phyloP scores from a whole-genome alignment of 2,329 filamentous ascomycete genomes.

The Colletotrichum eremochloae region DNA sequence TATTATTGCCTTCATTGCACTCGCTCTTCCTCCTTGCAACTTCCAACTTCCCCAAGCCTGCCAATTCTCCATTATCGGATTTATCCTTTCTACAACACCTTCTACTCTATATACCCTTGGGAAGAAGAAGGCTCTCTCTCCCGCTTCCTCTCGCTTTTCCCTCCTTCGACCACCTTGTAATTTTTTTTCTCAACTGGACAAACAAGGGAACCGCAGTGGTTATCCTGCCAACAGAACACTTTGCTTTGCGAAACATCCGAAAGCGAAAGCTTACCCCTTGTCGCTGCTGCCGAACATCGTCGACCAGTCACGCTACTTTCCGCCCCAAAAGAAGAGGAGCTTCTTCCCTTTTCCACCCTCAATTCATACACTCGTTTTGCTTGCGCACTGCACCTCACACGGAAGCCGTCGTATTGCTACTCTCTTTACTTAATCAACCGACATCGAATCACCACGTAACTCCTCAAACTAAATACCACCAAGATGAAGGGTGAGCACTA shows the following conservation, averaged over 20 bases:
- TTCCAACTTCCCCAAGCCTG: slow-evolving; percentile 19
- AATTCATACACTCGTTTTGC: slow-evolving; percentile 40
- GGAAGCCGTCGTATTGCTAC: slow-evolving; percentile 19
- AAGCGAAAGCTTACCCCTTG: slow-evolving; percentile 8
- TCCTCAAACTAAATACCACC: slow-evolving; percentile 24
- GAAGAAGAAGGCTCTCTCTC: slow-evolving; percentile 15
- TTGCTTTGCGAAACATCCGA: background rate
- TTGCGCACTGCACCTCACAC: slow-evolving; percentile 24
- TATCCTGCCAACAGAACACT: too few relatives aligned
- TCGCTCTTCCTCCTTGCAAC: slow-evolving; percentile 33
- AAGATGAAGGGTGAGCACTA: slow-evolving; percentile 40
- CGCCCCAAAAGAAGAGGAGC: background rate
- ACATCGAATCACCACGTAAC: slow-evolving; percentile 1
- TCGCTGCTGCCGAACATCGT: background rate
- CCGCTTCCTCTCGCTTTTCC: slow-evolving; percentile 4
- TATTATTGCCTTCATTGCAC: slow-evolving; percentile 26
- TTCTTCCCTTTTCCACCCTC: slow-evolving; percentile 19
- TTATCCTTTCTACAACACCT: slow-evolving; percentile 7
- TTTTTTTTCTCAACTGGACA: background rate
- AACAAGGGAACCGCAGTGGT: too few relatives aligned
- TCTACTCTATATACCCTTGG: slow-evolving; percentile 10
- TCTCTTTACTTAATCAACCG: slow-evolving; percentile 8
- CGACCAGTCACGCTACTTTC: background rate
- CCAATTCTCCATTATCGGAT: slow-evolving; percentile 17
- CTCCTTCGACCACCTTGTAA: slow-evolving; percentile 21